Evolutionary conservation across 1,284 basidiomycete species (phyloP), one percentile per base, ranked within the genome.

Genomic region (Fomitopsis pinicola): DNA sequence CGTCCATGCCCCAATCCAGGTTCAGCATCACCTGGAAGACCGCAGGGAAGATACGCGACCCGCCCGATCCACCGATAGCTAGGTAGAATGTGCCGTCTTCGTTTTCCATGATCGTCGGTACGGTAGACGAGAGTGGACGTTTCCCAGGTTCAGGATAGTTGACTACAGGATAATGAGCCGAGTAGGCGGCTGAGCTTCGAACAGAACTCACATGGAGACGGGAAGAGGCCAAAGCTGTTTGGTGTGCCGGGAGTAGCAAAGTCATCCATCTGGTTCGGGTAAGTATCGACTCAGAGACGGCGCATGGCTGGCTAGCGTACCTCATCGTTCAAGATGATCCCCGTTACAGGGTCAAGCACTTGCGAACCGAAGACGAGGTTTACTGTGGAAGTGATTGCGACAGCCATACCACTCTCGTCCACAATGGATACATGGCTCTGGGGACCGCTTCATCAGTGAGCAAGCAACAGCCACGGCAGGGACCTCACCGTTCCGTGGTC

Each of bases 251-350:
- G 94, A 1, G 82, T 88, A 8, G 92, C 89, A 72, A 96, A 96
- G 73, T 97, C 95, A 67, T 95, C 92, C 89, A 92, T 91, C 82
- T 84, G 36, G n/a, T 45, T 57, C 10, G 14, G 42, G 4, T 6
- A 17, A 30, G 42, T 17, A 52, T 15, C 28, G 5, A 14, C 22
- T 54, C 17, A n/a, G 19, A 42, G 7, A 48, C 15, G 15, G 10
- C 22, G 8, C 35, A 33, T 14, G 12, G 14, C 26, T 5, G n/a
- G 5, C 22, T 19, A n/a, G 59, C 69, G 4, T 60, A 80, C 84
- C 78, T 97, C 93, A 70, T 98, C 88, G 71, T 98, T 97, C 52
- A 98, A 75, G 58, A 98, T 85, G 33, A 98, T 82, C 0, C 95
- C 96, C 0, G 94, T 96, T 42, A 86, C 81, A 0, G 89, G 83